Percentiles rank a stretch among this genome's conserved stretches.
These are phyloP conservation scores for Phytophthora parvispora DNA, from an alignment of 352 stramenopile species.

Conservation along the genomic window DNA sequence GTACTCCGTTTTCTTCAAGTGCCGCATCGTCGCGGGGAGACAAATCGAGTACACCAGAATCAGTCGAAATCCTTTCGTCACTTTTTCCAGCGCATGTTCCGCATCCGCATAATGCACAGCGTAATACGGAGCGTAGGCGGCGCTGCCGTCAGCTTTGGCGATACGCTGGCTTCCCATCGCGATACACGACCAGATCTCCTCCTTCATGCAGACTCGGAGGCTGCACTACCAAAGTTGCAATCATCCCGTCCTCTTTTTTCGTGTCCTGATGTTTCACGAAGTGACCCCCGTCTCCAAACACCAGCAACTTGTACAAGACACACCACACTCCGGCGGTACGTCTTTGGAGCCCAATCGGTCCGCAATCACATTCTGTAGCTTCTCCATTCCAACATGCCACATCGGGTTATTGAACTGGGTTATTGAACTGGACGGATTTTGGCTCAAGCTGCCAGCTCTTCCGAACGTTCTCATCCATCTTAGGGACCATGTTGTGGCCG, in stretches of 20 bases:
- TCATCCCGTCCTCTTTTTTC: background rate
- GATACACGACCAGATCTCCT: background rate
- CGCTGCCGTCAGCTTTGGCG: constrained; percentile 2
- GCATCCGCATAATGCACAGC: constrained; percentile 26
- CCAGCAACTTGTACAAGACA: background rate
- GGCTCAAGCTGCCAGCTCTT: constrained; percentile 14
- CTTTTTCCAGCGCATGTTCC: constrained; percentile 11
- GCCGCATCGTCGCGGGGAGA: constrained; percentile 6
- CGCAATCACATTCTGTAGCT: constrained; percentile 4
- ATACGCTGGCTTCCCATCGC: background rate
- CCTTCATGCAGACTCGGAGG: background rate
- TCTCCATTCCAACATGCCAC: constrained; percentile 11
- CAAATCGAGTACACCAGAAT: constrained; percentile 25
- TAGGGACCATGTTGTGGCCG: background rate
- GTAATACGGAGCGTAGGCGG: constrained; percentile 7
- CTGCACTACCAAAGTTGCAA: background rate
- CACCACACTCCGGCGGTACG: background rate
- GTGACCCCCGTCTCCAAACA: background rate
- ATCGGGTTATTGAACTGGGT: constrained; percentile 10
- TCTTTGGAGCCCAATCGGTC: constrained; percentile 10
- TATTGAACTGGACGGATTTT: constrained; percentile 8
- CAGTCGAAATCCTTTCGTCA: constrained; percentile 21
- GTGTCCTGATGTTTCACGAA: background rate
- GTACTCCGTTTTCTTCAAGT: background rate
- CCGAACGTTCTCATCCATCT: constrained; percentile 16